Conservation (phyloP, 805 yeast genomes). For the Cyberlindnera japonica region DNA sequence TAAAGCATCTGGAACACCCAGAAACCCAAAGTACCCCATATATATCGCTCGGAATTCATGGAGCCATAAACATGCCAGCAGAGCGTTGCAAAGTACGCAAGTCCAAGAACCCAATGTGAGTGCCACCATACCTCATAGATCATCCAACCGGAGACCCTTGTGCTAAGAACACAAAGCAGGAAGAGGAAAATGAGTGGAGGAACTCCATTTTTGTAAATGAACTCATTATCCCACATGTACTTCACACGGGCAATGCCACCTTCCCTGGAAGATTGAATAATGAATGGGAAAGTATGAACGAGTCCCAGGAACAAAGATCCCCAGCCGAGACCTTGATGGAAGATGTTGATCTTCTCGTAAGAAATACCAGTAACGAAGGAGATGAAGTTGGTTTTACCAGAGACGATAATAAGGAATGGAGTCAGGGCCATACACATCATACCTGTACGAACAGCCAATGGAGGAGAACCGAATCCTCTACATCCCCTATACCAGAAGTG, state of each 20-base stretch:
- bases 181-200: conserved; percentile 45
- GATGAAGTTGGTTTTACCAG: conserved; percentile 51
- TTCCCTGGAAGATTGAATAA: conserved; percentile 40
- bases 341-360: conserved; percentile 50
- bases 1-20: conserved; percentile 49
- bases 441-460: conserved; percentile 52
- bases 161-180: conserved; percentile 41
- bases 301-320: conserved; percentile 42
- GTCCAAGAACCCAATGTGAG: conserved; percentile 50
- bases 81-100: conserved; percentile 45
- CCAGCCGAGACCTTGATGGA: conserved; percentile 41
- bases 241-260: conserved; percentile 41
- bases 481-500: conserved; percentile 51
- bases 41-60: conserved; percentile 38
- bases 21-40: conserved; percentile 48
- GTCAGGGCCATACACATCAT: conserved; percentile 46
- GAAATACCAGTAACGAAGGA: conserved; percentile 48
- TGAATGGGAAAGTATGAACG: conserved; percentile 50
- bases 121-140: conserved; percentile 48
- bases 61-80: conserved; percentile 40
- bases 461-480: conserved; percentile 55
- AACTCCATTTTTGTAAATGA: conserved; percentile 38
- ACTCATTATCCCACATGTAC: conserved; percentile 24
- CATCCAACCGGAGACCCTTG: conserved; percentile 36
- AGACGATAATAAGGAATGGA: conserved; percentile 46